Conservation (phyloP, 768 basidiomycete genomes). For the Lactarius indigo region DNA sequence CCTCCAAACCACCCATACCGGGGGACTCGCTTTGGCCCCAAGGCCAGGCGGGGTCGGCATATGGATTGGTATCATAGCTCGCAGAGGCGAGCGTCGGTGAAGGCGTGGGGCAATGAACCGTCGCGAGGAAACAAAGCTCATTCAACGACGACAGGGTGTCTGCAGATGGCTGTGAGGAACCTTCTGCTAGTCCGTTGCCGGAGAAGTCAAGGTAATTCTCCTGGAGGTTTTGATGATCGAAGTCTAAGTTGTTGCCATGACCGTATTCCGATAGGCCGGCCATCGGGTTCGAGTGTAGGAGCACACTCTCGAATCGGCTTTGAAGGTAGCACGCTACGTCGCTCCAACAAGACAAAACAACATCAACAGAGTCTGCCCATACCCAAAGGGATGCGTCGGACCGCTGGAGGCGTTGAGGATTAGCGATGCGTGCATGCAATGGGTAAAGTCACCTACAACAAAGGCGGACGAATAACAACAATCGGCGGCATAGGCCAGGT, state of each 20-base stretch:
- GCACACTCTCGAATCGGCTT: not conserved
- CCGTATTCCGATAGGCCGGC: not conserved
- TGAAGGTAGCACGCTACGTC: not conserved
- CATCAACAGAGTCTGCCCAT: slow-evolving; percentile 1
- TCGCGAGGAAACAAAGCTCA: not conserved
- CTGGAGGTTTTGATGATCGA: slow-evolving; percentile 1
- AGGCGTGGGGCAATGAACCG: not conserved
- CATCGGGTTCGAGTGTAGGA: not conserved
- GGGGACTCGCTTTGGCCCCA: not conserved
- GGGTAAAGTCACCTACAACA: slow-evolving; percentile 5
- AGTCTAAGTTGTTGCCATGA: not conserved
- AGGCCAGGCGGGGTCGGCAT: not conserved
- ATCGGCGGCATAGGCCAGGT: not conserved
- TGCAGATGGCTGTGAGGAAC: not conserved
- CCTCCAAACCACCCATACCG: not conserved
- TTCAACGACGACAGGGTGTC: not conserved
- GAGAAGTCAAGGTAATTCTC: not conserved
- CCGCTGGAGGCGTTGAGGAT: slow-evolving; percentile 7
- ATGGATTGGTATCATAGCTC: not conserved
- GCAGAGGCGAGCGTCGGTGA: not conserved
- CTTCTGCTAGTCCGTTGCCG: not conserved
- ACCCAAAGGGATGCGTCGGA: not conserved
- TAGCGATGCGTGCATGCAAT: not conserved
- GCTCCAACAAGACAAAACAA: not conserved
- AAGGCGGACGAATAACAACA: not conserved